Conservation (phyloP, 169 alveolate genomes). For the Theileria luwenshuni region DNA sequence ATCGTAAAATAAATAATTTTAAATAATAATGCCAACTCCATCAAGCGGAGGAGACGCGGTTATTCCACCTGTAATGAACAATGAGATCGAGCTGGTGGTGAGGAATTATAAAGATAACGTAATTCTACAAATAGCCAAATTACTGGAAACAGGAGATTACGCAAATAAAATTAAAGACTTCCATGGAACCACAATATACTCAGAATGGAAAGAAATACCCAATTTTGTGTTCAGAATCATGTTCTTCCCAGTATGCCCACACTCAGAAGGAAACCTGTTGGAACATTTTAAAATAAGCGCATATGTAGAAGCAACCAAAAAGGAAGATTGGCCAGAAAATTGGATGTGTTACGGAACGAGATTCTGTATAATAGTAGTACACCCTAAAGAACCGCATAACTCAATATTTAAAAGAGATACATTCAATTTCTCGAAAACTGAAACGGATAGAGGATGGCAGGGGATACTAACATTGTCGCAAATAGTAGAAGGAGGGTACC, state of each 20-base stretch:
- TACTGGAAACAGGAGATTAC: conserved; percentile 37
- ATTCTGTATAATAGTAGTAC: conserved; percentile 77
- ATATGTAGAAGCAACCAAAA: conserved; percentile 77
- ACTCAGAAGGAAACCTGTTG: conserved; percentile 28
- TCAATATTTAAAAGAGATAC: conserved; percentile 76
- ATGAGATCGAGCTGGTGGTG: conserved; percentile 59
- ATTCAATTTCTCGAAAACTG: conserved; percentile 75
- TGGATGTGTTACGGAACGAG: conserved; percentile 84
- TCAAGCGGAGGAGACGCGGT: conserved; percentile 4
- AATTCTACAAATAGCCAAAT: conserved; percentile 23
- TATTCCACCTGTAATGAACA: conserved; percentile 46
- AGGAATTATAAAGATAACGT: conserved; percentile 34
- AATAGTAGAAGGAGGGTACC: conserved; percentile 74
- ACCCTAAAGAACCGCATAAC: conserved; percentile 72
- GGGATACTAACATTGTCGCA: conserved; percentile 67
- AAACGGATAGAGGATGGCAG: conserved; percentile 86
- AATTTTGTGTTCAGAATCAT: conserved; percentile 61
- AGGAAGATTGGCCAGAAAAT: conserved; percentile 83
- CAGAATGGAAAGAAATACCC: conserved; percentile 69
- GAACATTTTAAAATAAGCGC: conserved; percentile 56
- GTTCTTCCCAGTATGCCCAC: conserved; percentile 69
- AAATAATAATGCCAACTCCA: background rate
- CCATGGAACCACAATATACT: conserved; percentile 26
- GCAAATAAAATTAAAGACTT: conserved; percentile 33
- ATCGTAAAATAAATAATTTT: background rate